These are phyloP conservation scores for Cerrena zonata DNA, from an alignment of 1,284 basidiomycete genomes.

Conservation along the genomic window DNA sequence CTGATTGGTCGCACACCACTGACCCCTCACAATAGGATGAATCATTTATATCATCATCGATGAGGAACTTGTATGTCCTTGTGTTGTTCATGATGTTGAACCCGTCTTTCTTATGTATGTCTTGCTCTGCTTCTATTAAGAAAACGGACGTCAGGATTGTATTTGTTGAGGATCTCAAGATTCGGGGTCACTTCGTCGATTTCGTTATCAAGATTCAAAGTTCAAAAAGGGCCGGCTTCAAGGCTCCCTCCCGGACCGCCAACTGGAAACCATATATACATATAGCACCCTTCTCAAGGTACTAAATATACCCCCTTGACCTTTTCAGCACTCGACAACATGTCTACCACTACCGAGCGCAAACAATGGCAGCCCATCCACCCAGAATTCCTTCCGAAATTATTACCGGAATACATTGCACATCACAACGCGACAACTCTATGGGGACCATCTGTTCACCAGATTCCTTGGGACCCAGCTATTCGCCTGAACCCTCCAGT, in stretches of 20 bases:
- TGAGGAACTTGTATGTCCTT: too few species aligned
- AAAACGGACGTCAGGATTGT: too few species aligned
- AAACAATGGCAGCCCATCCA: conserved; percentile 47
- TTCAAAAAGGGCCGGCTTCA: too few species aligned
- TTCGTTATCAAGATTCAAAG: too few species aligned
- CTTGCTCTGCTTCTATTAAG: too few species aligned
- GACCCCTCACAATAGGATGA: too few species aligned
- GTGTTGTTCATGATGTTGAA: too few species aligned
- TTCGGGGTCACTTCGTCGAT: too few species aligned
- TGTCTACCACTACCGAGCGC: conserved; percentile 12
- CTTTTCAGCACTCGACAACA: not conserved
- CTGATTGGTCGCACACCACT: too few species aligned
- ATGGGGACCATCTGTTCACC: conserved; percentile 44
- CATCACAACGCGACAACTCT: conserved; percentile 52
- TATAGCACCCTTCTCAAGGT: not conserved
- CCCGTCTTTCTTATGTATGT: too few species aligned
- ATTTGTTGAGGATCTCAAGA: too few species aligned
- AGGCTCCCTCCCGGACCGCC: not conserved
- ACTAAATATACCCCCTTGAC: not conserved
- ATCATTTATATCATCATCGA: too few species aligned
- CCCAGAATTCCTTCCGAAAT: conserved; percentile 46
- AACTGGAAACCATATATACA: not conserved
- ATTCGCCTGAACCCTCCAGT: conserved; percentile 50
- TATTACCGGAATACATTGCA: conserved; percentile 58
- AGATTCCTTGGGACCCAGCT: conserved; percentile 53